These are phyloP conservation scores for Acaromyces ingoldii DNA, from an alignment of 1,284 basidiomycete species.

Conservation along the genomic window DNA sequence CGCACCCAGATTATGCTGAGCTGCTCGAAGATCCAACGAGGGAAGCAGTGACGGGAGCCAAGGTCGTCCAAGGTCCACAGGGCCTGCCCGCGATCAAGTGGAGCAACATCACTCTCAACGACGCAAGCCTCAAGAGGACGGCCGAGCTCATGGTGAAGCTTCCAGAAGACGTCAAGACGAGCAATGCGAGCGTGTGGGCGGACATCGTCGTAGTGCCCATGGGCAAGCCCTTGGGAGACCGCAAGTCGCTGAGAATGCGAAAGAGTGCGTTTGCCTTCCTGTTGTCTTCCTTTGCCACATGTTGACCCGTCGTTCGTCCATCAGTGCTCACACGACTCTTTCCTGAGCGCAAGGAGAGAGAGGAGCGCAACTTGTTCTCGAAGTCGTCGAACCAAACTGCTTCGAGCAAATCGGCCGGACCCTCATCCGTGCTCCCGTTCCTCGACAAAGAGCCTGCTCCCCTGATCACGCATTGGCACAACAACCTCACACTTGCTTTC, in stretches of 20 bases:
- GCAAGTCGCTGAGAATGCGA: constrained; percentile 5
- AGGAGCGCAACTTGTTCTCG: constrained; percentile 73
- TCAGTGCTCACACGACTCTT: constrained; percentile 78
- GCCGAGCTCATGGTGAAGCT: constrained; percentile 21
- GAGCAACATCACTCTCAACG: constrained; percentile 17
- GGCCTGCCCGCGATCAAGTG: constrained; percentile 31
- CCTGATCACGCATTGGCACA: constrained; percentile 75
- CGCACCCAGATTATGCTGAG: constrained; percentile 14
- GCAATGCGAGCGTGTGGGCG: constrained; percentile 59
- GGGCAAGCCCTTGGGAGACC: neutral
- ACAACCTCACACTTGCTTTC: constrained; percentile 82
- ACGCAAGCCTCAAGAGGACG: constrained; percentile 14
- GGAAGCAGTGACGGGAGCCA: too few species aligned
- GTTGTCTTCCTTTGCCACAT: constrained; percentile 3
- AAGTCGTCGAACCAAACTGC: constrained; percentile 51
- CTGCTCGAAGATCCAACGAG: constrained; percentile 18
- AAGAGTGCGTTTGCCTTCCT: constrained; percentile 7
- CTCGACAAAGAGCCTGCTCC: constrained; percentile 19
- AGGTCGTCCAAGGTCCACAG: too few species aligned
- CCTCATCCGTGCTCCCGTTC: neutral
- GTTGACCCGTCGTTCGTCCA: constrained; percentile 12
- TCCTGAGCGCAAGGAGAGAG: constrained; percentile 67
- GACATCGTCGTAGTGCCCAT: constrained; percentile 71
- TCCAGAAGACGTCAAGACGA: constrained; percentile 13
- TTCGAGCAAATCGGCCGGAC: constrained; percentile 50